phyloP scores from a whole-genome alignment of 306 rosid genomes.

The Dalbergia cochinchinensis region DNA sequence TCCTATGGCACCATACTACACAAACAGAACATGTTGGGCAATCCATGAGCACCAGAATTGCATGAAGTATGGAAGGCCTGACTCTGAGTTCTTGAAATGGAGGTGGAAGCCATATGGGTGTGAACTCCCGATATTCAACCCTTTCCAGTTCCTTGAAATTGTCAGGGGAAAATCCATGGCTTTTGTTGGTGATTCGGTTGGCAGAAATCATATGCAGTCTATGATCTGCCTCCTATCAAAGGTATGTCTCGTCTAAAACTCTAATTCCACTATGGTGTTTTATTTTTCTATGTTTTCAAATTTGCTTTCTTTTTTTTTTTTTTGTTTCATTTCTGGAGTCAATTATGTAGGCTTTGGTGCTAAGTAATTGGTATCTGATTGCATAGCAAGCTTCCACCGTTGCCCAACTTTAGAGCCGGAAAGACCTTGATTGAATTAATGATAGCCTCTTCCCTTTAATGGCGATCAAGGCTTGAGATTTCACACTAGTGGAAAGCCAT shows the following conservation, averaged over 20 bases:
- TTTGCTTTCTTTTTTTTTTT: not conserved
- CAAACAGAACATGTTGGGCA: constrained; percentile 78
- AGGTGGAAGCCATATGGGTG: constrained; percentile 87
- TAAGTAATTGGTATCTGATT: constrained; percentile 33
- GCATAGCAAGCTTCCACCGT: not conserved
- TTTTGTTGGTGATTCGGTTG: constrained; percentile 91
- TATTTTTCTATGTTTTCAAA: no score
- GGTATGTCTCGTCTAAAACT: constrained; percentile 42
- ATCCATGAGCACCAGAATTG: constrained; percentile 90
- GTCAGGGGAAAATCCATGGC: constrained; percentile 83
- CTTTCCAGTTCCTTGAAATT: constrained; percentile 75
- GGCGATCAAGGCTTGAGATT: not conserved
- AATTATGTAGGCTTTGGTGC: constrained; percentile 34
- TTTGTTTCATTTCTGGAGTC: no score
- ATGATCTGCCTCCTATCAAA: constrained; percentile 74
- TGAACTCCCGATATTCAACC: constrained; percentile 77
- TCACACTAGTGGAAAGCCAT: constrained; percentile 14
- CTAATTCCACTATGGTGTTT: no score
- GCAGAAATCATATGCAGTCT: constrained; percentile 85
- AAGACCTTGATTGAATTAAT: constrained; percentile 27
- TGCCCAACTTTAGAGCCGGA: constrained; percentile 19
- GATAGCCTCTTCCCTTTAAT: constrained; percentile 11
- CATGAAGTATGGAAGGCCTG: constrained; percentile 85
- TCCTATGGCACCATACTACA: constrained; percentile 77
- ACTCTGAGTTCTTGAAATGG: constrained; percentile 86